Evolutionary conservation across 179 eudicot species (phyloP), one percentile per base, ranked within the genome.

Genomic region (Drosera spatulata): DNA sequence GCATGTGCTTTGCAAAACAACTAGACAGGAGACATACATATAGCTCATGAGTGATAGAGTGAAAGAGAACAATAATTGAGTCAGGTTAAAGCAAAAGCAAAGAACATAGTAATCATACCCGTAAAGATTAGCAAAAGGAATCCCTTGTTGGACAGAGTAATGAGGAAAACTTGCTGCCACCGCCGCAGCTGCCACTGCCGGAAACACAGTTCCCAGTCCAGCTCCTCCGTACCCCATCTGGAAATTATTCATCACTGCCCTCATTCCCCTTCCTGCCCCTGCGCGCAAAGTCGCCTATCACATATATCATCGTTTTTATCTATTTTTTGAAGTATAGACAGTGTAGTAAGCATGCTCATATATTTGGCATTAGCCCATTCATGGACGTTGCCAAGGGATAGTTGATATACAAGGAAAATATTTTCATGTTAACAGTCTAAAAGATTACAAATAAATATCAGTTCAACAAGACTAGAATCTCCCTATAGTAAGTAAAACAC

Each of bases 141-240:
- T 83, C 59, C 96, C 96, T 85, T 85, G 96, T 70, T 85, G 96
- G 78, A 85, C 74, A 74, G 87, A 81, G 76, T 83, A 83, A 70
- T 88, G 89, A 61, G 89, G 85, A 72, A 73, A 77, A 67, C 75
- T 72, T 56, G 85, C 70, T 53, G 85, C 76, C 49, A 45, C 49
- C 10, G 49, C 49, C 49, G 33, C 33, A 22, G 53, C 53, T 22
- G 86, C 74, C 49, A 78, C 73, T 46, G 86, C 73, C 55, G 83
- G 57, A 72, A 79, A 79, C 70, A 83, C 81, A 61, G 85, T 59
- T 10, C 53, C 53, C 59, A 80, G 75, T 61, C 59, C 67, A 47
- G 80, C 83, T 56, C 73, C 71, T 54, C 79, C 79, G 68, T 61
- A 73, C 58, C 81, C 89, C 55, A 66, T 70, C 73, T 84, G 86